A percentile compares a stretch with the other conserved stretches of the same genome.
These are phyloP conservation scores for Fragilariopsis cylindrus DNA, from an alignment of 108 stramenopile species.

Conservation along the genomic window DNA sequence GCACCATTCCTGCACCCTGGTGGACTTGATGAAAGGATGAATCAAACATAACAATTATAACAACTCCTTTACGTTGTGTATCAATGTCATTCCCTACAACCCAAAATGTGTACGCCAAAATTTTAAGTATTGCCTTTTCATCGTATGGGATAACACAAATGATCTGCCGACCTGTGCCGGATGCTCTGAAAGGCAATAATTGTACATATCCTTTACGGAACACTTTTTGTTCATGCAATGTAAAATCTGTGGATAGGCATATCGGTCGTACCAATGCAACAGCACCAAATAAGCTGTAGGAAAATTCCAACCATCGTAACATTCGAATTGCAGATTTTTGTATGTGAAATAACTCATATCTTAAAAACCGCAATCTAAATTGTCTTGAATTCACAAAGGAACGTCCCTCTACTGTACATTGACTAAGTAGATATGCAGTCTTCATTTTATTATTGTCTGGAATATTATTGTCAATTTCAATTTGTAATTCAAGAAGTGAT, in stretches of 20 bases:
- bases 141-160: slow-evolving; percentile 14
- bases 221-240: slow-evolving; percentile 3
- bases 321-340: slow-evolving; percentile 30
- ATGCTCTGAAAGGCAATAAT: not conserved
- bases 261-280: slow-evolving; percentile 19
- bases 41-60: slow-evolving; percentile 4
- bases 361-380: slow-evolving; percentile 43
- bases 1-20: too few species aligned
- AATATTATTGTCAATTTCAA: slow-evolving; percentile 4
- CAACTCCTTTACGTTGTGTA: too few species aligned
- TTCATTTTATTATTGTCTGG: slow-evolving; percentile 3
- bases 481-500: not conserved
- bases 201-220: slow-evolving; percentile 11
- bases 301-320: slow-evolving; percentile 30
- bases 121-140: slow-evolving; percentile 8
- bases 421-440: not conserved
- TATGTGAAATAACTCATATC: slow-evolving; percentile 40
- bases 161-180: not conserved
- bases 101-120: not conserved
- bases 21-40: not conserved
- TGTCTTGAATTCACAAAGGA: not conserved
- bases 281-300: slow-evolving; percentile 33
- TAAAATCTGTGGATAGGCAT: slow-evolving; percentile 16
- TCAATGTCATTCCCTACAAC: too few species aligned
- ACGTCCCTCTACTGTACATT: not conserved